Percentiles rank a stretch among this genome's conserved stretches.
Conservation (phyloP, 352 stramenopile genomes). For the Globisporangium cederbergense region DNA sequence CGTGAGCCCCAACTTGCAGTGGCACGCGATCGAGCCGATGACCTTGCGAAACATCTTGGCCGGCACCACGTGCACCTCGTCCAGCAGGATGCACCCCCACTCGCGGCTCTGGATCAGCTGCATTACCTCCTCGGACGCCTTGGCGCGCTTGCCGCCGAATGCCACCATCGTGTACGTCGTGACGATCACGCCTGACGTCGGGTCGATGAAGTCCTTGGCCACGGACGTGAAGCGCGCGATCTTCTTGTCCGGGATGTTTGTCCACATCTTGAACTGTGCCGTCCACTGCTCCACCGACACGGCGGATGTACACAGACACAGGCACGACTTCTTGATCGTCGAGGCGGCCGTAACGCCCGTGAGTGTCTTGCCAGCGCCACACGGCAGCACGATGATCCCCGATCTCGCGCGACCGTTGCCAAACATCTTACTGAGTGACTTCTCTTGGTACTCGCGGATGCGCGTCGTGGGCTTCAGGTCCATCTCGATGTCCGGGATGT, state of each 20-base stretch:
- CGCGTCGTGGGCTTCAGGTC: constrained; percentile 88
- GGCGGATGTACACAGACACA: constrained; percentile 97
- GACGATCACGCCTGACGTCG: constrained; percentile 89
- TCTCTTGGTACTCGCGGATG: constrained; percentile 98
- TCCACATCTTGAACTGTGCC: constrained; percentile 98
- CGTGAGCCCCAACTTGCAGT: constrained; percentile 98
- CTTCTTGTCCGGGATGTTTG: constrained; percentile 87
- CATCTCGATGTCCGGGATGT: constrained; percentile 84
- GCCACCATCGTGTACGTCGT: constrained; percentile 99
- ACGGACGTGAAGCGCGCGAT: constrained; percentile 83
- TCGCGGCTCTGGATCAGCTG: constrained; percentile 95
- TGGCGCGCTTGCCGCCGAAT: constrained; percentile 89
- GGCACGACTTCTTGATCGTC: constrained; percentile 97
- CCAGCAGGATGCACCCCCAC: constrained; percentile 97
- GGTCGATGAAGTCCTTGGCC: constrained; percentile 81
- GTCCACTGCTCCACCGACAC: constrained; percentile 99
- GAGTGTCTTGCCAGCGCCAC: constrained; percentile 89
- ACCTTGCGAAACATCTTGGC: constrained; percentile 98
- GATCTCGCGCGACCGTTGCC: constrained; percentile 97
- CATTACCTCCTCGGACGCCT: constrained; percentile 93
- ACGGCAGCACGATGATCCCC: constrained; percentile 99
- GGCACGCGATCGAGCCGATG: constrained; percentile 92
- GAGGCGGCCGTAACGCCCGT: constrained; percentile 93
- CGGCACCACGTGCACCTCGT: constrained; percentile 98
- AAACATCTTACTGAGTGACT: constrained; percentile 99